phyloP scores from a whole-genome alignment of 2,329 filamentous ascomycete species.

The Alternaria sp. region DNA sequence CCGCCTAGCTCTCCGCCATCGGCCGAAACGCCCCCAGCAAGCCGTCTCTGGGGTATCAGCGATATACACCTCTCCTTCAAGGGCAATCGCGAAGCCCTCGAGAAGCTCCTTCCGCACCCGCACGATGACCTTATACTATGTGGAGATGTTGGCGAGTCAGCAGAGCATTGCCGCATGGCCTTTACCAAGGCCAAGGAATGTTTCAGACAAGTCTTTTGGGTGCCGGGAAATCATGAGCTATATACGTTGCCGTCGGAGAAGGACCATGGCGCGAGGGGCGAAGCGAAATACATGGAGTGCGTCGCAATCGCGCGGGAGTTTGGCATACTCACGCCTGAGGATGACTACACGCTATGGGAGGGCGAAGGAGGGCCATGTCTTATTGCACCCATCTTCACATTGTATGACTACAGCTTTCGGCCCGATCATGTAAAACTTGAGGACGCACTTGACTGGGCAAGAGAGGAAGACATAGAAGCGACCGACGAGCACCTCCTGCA shows the following conservation, averaged over 20 bases:
- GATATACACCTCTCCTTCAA: constrained; percentile 60
- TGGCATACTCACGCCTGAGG: constrained; percentile 65
- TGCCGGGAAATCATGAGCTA: constrained; percentile 66
- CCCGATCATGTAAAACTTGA: constrained; percentile 60
- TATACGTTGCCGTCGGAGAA: constrained; percentile 60
- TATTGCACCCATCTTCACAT: constrained; percentile 65
- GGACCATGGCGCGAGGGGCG: constrained; percentile 55
- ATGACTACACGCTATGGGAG: constrained; percentile 63
- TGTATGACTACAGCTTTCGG: constrained; percentile 68
- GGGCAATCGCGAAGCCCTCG: constrained; percentile 56
- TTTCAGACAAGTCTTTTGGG: constrained; percentile 63
- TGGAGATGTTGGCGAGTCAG: constrained; percentile 53
- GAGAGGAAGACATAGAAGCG: constrained; percentile 56
- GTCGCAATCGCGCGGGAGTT: constrained; percentile 61
- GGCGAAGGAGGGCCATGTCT: constrained; percentile 60
- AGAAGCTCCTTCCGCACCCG: constrained; percentile 50
- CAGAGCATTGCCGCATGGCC: constrained; percentile 47
- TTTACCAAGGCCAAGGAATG: constrained; percentile 53
- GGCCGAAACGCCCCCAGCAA: constrained; percentile 24
- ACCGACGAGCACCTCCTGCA: constrained; percentile 58
- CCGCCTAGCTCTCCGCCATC: constrained; percentile 20
- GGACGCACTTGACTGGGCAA: constrained; percentile 58
- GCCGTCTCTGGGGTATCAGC: constrained; percentile 56
- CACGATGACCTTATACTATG: constrained; percentile 58
- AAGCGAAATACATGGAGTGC: constrained; percentile 64